These are phyloP conservation scores for Penicillium malachiteum DNA, from an alignment of 495 filamentous ascomycete genomes.

Conservation along the genomic window DNA sequence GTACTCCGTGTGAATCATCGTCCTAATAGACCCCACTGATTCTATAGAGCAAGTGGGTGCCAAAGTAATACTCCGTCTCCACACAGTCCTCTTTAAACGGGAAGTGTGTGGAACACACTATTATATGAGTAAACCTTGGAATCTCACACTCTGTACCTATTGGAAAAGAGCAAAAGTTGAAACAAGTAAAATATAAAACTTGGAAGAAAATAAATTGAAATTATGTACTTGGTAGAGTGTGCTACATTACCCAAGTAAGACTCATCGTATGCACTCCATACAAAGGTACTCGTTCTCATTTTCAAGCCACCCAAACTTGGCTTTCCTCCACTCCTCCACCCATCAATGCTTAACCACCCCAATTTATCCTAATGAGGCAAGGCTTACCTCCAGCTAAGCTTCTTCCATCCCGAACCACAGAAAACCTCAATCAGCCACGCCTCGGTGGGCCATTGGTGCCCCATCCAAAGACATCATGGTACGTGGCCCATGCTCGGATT, in stretches of 20 bases:
- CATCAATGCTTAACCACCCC: conserved; percentile 9
- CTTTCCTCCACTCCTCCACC: conserved; percentile 13
- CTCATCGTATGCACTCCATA: too few relatives aligned
- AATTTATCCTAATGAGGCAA: conserved; percentile 7
- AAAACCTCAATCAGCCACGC: not conserved
- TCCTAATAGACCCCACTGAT: too few relatives aligned
- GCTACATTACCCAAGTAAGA: not conserved
- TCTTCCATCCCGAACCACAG: conserved; percentile 5
- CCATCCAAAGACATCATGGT: conserved; percentile 20
- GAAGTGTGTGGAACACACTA: too few relatives aligned
- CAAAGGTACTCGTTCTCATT: not conserved
- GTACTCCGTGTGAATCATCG: too few relatives aligned
- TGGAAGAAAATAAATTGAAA: too few relatives aligned
- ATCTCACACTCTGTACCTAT: too few relatives aligned
- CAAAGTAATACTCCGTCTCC: too few relatives aligned
- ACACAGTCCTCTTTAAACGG: too few relatives aligned
- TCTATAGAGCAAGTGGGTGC: too few relatives aligned
- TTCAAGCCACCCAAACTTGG: conserved; percentile 1
- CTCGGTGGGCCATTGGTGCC: conserved; percentile 5
- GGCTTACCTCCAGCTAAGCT: conserved; percentile 6
- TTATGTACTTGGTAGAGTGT: not conserved
- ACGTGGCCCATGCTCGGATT: conserved; percentile 14
- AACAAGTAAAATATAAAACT: too few relatives aligned
- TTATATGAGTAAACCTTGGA: too few relatives aligned
- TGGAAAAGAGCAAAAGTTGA: too few relatives aligned